phyloP scores from a whole-genome alignment of 2,329 filamentous ascomycete genomes.

The Trematosphaeria pertusa region DNA sequence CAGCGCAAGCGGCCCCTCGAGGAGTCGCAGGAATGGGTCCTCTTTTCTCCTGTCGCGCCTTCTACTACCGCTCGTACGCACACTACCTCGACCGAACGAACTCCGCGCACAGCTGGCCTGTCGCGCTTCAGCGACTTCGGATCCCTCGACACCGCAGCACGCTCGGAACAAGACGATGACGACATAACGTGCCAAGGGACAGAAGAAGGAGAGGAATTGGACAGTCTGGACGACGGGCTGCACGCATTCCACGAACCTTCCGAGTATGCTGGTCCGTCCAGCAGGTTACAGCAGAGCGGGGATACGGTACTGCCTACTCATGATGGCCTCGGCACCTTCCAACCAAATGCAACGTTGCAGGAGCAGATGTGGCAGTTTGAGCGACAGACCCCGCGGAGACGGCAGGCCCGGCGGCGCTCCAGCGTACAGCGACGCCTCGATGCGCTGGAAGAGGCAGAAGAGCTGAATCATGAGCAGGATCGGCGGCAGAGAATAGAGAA shows the following conservation, averaged over 20 bases:
- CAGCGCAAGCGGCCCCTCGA: conserved; percentile 60
- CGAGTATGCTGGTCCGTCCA: conserved; percentile 49
- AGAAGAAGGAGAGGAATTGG: conserved; percentile 76
- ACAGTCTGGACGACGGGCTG: conserved; percentile 91
- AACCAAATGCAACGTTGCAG: conserved; percentile 70
- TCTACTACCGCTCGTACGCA: conserved; percentile 74
- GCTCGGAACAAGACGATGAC: conserved; percentile 57
- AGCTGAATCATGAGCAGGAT: conserved; percentile 69
- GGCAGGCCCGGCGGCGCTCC: conserved; percentile 59
- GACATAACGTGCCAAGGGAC: conserved; percentile 52
- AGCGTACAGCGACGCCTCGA: conserved; percentile 66
- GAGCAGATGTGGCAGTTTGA: conserved; percentile 92
- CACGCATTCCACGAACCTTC: conserved; percentile 80
- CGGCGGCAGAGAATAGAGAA: conserved; percentile 84
- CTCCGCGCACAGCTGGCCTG: conserved; percentile 69
- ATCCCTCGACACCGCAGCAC: conserved; percentile 73
- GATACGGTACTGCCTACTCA: conserved; percentile 84
- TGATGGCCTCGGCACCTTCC: conserved; percentile 89
- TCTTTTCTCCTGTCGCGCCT: conserved; percentile 73
- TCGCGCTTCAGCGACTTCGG: conserved; percentile 82
- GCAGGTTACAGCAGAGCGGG: conserved; percentile 61
- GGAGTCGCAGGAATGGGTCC: conserved; percentile 91
- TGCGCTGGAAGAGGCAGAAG: conserved; percentile 58
- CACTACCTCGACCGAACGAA: conserved; percentile 70
- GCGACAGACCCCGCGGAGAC: conserved; percentile 73